Conservation (phyloP, 768 basidiomycete genomes). For the Pisolithus marmoratus region DNA sequence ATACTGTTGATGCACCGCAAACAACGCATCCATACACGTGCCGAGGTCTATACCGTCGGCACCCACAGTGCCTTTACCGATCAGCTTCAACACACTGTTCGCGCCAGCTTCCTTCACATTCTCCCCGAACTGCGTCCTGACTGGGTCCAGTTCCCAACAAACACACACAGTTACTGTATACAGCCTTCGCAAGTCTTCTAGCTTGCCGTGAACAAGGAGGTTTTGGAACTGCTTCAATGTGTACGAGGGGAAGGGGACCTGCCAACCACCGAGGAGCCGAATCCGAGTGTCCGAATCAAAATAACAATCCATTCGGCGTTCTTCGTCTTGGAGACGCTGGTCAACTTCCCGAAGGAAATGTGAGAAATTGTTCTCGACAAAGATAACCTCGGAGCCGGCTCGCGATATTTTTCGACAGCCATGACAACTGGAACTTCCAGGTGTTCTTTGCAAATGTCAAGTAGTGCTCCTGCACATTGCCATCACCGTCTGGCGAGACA, state of each 20-base stretch:
- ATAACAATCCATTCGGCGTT: slow-evolving; percentile 91
- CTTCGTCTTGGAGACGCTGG: slow-evolving; percentile 87
- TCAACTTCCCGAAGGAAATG: slow-evolving; percentile 96
- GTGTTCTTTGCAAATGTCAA: slow-evolving; percentile 91
- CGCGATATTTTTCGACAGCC: slow-evolving; percentile 88
- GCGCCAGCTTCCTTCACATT: slow-evolving; percentile 91
- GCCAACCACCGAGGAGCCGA: slow-evolving; percentile 70
- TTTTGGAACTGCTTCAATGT: slow-evolving; percentile 94
- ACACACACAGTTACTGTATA: slow-evolving; percentile 86
- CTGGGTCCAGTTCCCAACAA: slow-evolving; percentile 81
- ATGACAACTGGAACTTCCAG: slow-evolving; percentile 87
- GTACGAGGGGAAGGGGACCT: slow-evolving; percentile 76
- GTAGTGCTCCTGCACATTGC: slow-evolving; percentile 86
- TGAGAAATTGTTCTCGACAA: slow-evolving; percentile 81
- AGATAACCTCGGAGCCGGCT: slow-evolving; percentile 81
- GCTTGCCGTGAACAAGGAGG: slow-evolving; percentile 87
- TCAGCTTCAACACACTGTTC: slow-evolving; percentile 69
- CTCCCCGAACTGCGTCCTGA: slow-evolving; percentile 89
- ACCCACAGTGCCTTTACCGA: slow-evolving; percentile 47
- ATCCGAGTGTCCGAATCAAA: slow-evolving; percentile 87
- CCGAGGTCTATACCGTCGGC: slow-evolving; percentile 79
- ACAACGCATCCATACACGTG: slow-evolving; percentile 86
- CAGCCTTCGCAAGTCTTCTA: slow-evolving; percentile 93
- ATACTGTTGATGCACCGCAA: slow-evolving; percentile 91
- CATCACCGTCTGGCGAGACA: slow-evolving; percentile 91